A percentile compares a stretch with the other conserved stretches of the same genome.
Evolutionary conservation across 1,139 yeast genomes (phyloP).

Genomic region (Groenewaldozyma sp.): DNA sequence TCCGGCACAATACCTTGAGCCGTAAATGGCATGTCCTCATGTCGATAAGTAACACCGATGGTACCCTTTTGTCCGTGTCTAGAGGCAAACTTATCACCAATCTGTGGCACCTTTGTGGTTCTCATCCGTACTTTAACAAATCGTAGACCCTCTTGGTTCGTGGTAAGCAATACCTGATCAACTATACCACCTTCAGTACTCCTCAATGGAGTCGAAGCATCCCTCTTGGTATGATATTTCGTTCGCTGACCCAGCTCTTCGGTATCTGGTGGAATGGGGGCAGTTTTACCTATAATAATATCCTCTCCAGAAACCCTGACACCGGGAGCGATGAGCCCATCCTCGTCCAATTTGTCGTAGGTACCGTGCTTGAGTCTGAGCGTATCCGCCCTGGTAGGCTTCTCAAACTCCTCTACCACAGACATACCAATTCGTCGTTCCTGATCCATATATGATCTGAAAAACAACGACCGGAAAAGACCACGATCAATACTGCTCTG

Average conservation of each 20-base stretch:
- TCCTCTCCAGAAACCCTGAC: constrained; percentile 98
- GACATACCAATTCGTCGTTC: constrained; percentile 98
- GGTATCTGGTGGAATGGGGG: constrained; percentile 96
- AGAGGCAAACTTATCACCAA: constrained; percentile 98
- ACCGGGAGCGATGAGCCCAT: constrained; percentile 97
- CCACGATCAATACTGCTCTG: constrained; percentile 97
- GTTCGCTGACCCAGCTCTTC: constrained; percentile 98
- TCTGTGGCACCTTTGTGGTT: constrained; percentile 96
- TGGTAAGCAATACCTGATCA: constrained; percentile 91
- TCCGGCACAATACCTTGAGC: constrained; percentile 96
- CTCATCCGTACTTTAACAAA: constrained; percentile 98
- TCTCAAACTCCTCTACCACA: constrained; percentile 90
- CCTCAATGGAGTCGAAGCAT: constrained; percentile 95
- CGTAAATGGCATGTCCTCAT: constrained; percentile 99
- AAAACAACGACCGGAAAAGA: constrained; percentile 86
- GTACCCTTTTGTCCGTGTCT: constrained; percentile 99
- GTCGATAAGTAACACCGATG: constrained; percentile 96
- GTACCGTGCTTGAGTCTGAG: constrained; percentile 95
- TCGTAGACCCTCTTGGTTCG: constrained; percentile 95
- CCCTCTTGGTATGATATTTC: constrained; percentile 95
- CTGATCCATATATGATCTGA: constrained; percentile 96
- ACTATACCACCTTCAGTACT: constrained; percentile 97
- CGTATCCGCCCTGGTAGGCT: constrained; percentile 91
- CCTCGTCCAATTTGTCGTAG: constrained; percentile 94
- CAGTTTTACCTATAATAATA: constrained; percentile 95